Evolutionary conservation across 805 yeast genomes (phyloP), one percentile per base, ranked within the genome.

Genomic region (Myxozyma neglecta): DNA sequence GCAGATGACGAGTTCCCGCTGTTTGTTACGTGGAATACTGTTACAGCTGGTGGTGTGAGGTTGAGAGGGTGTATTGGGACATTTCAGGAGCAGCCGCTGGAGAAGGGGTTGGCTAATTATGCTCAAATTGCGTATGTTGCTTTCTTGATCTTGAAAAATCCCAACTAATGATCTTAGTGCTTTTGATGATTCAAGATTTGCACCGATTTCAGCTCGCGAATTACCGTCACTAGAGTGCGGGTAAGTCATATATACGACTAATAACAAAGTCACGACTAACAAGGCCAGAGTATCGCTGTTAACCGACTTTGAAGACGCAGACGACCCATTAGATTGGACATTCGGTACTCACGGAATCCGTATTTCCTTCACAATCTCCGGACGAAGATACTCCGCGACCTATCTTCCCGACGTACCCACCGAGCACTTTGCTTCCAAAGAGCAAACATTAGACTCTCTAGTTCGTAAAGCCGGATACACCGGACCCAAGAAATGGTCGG

Each of bases 61-160:
- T 76, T 93, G 52, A 78, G 98, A 47, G 99, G 99, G 0, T 93
- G 99, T 71, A 94, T 93, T 57, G 99, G 99, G 1, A 92, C 97
- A 0, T 94, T 94, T 72, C 76, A 79, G 18, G 75, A 81, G 14
- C 72, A 81, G 59, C 78, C 81, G 0, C 68, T 89, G 1, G 85
- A 80, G 16, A 54, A 70, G 0, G 97, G 94, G 0, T 80, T 91
- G 3, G 72, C 76, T 24, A 78, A 79, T 43, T 93, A 86, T 70
- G 80, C 97, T 0, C 56, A 87, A 16, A 75, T 80, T 42, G 85
- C 92, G 49, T 71, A 58, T 60, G 73, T 63, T 60, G 73, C 61
- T 20, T n/a, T 24, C 39, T 6, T 18, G 43, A 34, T n/a, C 14
- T 35, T 37, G 24, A 29, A 16, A 74, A 45, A 29, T 37, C 11